Base-by-base conservation (phyloP, 805 yeast species). In the Ogataea nitratoaversa region DNA sequence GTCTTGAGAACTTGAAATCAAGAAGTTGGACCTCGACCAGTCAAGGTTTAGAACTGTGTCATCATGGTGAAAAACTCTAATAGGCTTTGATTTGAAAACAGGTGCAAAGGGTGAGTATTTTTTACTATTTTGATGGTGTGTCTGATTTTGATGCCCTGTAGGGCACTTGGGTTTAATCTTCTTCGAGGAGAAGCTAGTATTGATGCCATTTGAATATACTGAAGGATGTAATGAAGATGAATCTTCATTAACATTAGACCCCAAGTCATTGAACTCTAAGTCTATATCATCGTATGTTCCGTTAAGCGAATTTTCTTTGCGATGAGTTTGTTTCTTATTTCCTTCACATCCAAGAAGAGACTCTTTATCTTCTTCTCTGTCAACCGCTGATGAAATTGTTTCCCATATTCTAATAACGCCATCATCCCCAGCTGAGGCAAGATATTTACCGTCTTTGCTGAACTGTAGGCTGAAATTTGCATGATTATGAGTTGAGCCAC, bases 11-110 rank as follows among this genome's bases (percentile, higher is more conserved):
- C 93, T 81, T 0, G 93, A 72, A 1, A 88, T 57, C 23, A 91
- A 57, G 50, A 90, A 90, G 56, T 82, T 82, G 62, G 88, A 89
- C 51, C 82, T 82, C 37, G 95, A 83, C 97, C 97, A 90, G 52
- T 85, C 86, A 25, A 90, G 55, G 9, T 84, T 77, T n/a, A 87
- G 59, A 13, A 91, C 71, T 43, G 87, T 84, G 34, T 74, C 75
- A 1, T 74, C 60, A 60, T 91, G 97, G 14, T 58, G 61, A 46
- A 78, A 83, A 12, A 71, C 71, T 23, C 76, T 69, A 13, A 70
- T 57, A 0, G 97, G 96, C 9, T 56, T 57, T 3, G 79, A 75
- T 47, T 80, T 82, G 58, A 90, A 89, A 2, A 90, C 86, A 0
- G 95, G 91, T 0, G 95, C 95, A 51, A 72, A 74, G 3, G 58